Percentiles rank a stretch among this genome's conserved stretches.
These are phyloP conservation scores for Avena sativa DNA, from an alignment of 176 grass and related monocot species.

Conservation along the genomic window DNA sequence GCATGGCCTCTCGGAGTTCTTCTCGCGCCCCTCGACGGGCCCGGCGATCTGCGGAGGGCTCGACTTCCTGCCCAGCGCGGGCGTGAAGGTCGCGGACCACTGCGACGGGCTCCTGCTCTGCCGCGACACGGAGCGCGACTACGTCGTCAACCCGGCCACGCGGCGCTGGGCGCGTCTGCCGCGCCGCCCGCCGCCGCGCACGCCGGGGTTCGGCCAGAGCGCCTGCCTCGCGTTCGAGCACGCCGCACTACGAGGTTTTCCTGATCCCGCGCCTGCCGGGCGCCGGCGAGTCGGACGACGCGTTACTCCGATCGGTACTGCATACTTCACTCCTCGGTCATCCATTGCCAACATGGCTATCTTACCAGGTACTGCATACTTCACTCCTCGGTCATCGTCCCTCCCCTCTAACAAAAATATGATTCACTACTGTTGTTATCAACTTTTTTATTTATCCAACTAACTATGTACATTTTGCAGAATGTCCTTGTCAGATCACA, in stretches of 20 bases:
- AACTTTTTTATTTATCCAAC: too few species aligned
- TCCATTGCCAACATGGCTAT: not conserved
- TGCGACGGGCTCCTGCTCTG: constrained; percentile 9
- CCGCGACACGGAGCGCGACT: not conserved
- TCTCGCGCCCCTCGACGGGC: not conserved
- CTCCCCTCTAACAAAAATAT: too few species aligned
- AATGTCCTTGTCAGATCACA: not conserved
- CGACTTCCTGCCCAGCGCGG: not conserved
- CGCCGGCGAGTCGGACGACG: not conserved
- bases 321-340: too few species aligned
- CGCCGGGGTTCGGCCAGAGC: not conserved
- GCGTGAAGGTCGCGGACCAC: not conserved
- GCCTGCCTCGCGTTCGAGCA: not conserved
- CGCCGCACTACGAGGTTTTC: constrained; percentile 14
- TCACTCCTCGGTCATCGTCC: too few species aligned
- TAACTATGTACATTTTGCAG: not conserved
- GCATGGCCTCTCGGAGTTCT: not conserved
- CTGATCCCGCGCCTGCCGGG: not conserved
- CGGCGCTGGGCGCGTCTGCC: constrained; percentile 6
- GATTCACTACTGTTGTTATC: too few species aligned
- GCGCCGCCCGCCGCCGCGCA: not conserved
- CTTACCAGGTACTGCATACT: not conserved
- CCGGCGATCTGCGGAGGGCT: not conserved
- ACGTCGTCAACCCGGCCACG: constrained; percentile 14
- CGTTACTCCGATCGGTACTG: not conserved